Evolutionary conservation across 805 yeast genomes (phyloP), one percentile per base, ranked within the genome.

Genomic region (Suhomyces vadensis): DNA sequence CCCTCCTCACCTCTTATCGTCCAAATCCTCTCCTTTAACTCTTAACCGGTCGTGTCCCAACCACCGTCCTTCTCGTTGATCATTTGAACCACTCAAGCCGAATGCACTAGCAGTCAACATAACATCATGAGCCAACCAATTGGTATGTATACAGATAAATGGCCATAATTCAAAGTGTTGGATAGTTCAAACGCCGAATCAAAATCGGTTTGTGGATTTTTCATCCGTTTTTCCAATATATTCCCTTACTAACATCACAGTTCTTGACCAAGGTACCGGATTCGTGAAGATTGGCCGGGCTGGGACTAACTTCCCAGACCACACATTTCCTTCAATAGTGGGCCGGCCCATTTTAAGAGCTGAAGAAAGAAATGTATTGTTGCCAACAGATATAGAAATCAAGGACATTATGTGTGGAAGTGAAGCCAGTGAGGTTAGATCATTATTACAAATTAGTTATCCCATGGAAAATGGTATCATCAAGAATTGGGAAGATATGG

Each of bases 391-490:
- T 57, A 75, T 83, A 31, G 94, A 87, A 58, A 84, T 94, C 60
- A 88, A 86, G 61, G 99, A 94, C 63, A 88, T 94, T 56, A 94
- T 94, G 99, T 91, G 97, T 59, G 99, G 99, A 52, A 85, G 83
- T 53, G 98, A 94, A 61, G 99, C 99, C 39, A 80, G 87, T 52
- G 86, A 86, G 21, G 95, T 87, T 26, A 81, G 99, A 57, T 84
- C 96, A 2, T 80, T 91, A 53, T 76, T 94, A 48, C 96, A 94
- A 68, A 81, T 94, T 45, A 83, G 91, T n/a, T 94, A 94, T 60
- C 99, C 99, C 9, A 91, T 94, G 98, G 99, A 94, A 68, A 94
- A 94, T 64, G 99, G 99, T 59, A 88, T 94, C 57, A 92, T 94
- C 63, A 85, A 83, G 61, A 89, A 91, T 66, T 94, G 99, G 99